phyloP scores from a whole-genome alignment of 2,329 filamentous ascomycete genomes.

The Trichoderma sp. region DNA sequence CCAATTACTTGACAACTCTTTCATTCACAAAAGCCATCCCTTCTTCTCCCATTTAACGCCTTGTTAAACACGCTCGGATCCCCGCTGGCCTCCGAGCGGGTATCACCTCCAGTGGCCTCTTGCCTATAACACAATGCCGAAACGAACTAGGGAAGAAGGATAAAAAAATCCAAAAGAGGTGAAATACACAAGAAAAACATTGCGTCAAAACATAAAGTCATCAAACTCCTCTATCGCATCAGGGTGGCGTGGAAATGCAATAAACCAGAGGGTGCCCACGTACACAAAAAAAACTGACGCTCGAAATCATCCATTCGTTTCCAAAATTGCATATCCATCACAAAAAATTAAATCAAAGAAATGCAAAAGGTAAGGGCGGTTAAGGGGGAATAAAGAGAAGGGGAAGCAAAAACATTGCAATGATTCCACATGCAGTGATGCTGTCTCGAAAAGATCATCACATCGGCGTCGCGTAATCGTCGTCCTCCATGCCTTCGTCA shows the following conservation, averaged over 20 bases:
- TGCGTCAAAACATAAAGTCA: constrained; percentile 29
- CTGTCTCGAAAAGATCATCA: neutral
- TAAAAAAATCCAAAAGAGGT: neutral
- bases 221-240: constrained; percentile 34
- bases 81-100: constrained; percentile 24
- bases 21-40: constrained; percentile 11
- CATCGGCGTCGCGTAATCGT: constrained; percentile 33
- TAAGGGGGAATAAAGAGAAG: neutral
- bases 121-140: constrained; percentile 29
- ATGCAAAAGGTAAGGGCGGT: neutral
- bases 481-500: constrained; percentile 59
- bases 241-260: constrained; percentile 31
- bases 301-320: constrained; percentile 18
- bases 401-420: neutral
- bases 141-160: constrained; percentile 10
- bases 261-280: constrained; percentile 27
- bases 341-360: neutral
- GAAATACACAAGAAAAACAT: constrained; percentile 26
- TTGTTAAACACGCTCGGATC: constrained; percentile 22
- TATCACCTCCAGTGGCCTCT: constrained; percentile 20
- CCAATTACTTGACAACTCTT: neutral
- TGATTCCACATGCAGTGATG: neutral
- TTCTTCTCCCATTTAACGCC: constrained; percentile 15
- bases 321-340: constrained; percentile 1
- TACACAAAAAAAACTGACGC: constrained; percentile 6